phyloP scores from a whole-genome alignment of 208 protist species.

The Porcisia hertigi region DNA sequence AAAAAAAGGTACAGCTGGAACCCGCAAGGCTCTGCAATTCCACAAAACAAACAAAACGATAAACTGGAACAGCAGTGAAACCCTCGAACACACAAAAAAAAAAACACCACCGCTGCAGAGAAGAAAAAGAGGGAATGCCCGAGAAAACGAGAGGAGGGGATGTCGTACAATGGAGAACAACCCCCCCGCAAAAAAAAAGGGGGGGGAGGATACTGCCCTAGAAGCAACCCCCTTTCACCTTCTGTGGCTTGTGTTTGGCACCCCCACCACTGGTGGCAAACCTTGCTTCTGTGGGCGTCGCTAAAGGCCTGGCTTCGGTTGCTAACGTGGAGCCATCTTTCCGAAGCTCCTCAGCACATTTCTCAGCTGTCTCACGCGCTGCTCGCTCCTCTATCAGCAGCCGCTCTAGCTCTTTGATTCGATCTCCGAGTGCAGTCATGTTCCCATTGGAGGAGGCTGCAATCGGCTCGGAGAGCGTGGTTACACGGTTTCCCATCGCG shows the following conservation, averaged over 20 bases:
- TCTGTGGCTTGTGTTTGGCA: conserved; percentile 20
- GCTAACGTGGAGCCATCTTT: background rate
- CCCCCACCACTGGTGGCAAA: background rate
- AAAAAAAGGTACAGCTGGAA: too few relatives aligned
- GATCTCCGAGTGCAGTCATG: conserved; percentile 11
- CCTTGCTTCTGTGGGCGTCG: conserved; percentile 3
- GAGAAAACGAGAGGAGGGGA: background rate
- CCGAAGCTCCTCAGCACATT: conserved; percentile 14
- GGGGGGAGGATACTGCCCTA: background rate
- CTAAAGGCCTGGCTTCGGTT: background rate
- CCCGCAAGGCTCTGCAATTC: too few relatives aligned
- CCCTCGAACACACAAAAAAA: too few relatives aligned
- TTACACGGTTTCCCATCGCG: background rate
- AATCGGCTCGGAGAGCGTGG: conserved; percentile 9
- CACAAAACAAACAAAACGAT: too few relatives aligned
- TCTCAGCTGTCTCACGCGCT: conserved; percentile 14
- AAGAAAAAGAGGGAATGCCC: background rate
- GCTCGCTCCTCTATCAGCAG: conserved; percentile 13
- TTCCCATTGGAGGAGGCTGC: background rate
- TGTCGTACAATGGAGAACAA: background rate
- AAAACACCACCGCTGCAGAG: too few relatives aligned
- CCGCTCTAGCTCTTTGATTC: conserved; percentile 17
- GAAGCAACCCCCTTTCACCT: conserved; percentile 46
- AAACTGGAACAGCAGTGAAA: too few relatives aligned
- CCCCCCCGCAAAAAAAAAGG: too few relatives aligned